Evolutionary conservation across 1,284 basidiomycete species (phyloP).

Genomic region (Trametes versicolor): DNA sequence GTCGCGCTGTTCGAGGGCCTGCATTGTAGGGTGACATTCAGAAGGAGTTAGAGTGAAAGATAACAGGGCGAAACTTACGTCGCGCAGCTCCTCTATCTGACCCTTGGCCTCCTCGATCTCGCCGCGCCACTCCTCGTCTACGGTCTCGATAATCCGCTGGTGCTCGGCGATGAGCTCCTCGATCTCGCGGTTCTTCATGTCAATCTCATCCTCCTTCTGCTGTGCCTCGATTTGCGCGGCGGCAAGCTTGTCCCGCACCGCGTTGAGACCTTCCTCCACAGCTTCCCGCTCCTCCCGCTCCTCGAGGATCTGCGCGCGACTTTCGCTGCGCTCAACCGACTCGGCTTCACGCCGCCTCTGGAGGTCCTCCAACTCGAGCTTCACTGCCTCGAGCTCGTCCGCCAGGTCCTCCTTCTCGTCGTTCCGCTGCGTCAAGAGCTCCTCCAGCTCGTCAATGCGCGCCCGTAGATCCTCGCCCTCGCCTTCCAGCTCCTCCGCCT

Average conservation of each 20-base stretch:
- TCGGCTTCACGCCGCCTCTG: conserved; percentile 69
- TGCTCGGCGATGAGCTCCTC: conserved; percentile 76
- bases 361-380: conserved; percentile 75
- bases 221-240: conserved; percentile 83
- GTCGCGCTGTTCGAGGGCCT: conserved; percentile 81
- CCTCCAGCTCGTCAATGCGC: conserved; percentile 68
- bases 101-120: conserved; percentile 78
- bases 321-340: conserved; percentile 71
- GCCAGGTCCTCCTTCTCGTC: conserved; percentile 78
- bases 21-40: conserved; percentile 13
- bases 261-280: conserved; percentile 78
- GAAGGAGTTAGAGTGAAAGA: not conserved
- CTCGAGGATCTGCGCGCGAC: conserved; percentile 73
- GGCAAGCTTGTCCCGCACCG: conserved; percentile 77
- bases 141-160: conserved; percentile 69
- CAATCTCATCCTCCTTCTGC: conserved; percentile 85
- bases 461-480: conserved; percentile 71
- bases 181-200: conserved; percentile 75
- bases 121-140: conserved; percentile 82
- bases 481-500: conserved; percentile 67
- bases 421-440: conserved; percentile 62
- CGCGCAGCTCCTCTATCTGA: conserved; percentile 79
- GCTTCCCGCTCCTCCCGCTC: conserved; percentile 76
- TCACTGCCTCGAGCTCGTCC: conserved; percentile 70
- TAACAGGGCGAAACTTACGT: conserved; percentile 57